phyloP scores from a whole-genome alignment of 139 green algal genomes.

The Ettlia oleoabundans region DNA sequence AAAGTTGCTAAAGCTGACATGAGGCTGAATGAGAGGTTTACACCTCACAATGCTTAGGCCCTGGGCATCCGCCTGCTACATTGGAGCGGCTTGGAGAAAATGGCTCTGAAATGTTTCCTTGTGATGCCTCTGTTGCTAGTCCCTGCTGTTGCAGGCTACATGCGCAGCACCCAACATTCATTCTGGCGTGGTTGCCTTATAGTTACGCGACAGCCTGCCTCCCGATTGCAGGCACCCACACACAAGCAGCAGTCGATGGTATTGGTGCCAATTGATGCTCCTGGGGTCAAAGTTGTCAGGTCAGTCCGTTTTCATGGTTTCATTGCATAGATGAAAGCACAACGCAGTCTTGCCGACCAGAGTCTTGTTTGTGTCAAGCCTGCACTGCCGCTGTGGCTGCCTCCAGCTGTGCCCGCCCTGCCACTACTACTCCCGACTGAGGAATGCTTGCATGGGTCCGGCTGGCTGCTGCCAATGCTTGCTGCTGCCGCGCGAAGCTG shows the following conservation, averaged over 20 bases:
- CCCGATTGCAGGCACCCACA: background rate
- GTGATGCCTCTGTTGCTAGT: background rate
- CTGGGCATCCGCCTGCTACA: too few relatives aligned
- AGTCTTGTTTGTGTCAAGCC: too few relatives aligned
- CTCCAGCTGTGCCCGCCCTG: background rate
- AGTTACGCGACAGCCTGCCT: too few relatives aligned
- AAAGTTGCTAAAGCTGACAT: too few relatives aligned
- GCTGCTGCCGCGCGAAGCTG: background rate
- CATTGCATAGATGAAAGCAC: too few relatives aligned
- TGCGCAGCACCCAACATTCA: background rate
- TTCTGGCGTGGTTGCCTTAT: background rate
- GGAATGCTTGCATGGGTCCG: background rate
- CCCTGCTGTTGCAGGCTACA: background rate
- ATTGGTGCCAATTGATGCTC: conserved; percentile 86
- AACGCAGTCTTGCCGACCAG: too few relatives aligned
- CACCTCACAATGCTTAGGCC: too few relatives aligned
- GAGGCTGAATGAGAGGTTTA: too few relatives aligned
- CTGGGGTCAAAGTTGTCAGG: conserved; percentile 75
- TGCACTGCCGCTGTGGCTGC: too few relatives aligned
- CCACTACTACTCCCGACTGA: background rate
- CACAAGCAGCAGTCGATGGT: conserved; percentile 96
- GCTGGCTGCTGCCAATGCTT: background rate
- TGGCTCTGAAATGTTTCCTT: too few relatives aligned
- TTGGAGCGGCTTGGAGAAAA: too few relatives aligned
- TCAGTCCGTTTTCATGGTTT: too few relatives aligned